Percentiles rank a stretch among this genome's conserved stretches.
These are phyloP conservation scores for Nadsonia fulvescens DNA, from an alignment of 805 yeast species.

Conservation along the genomic window DNA sequence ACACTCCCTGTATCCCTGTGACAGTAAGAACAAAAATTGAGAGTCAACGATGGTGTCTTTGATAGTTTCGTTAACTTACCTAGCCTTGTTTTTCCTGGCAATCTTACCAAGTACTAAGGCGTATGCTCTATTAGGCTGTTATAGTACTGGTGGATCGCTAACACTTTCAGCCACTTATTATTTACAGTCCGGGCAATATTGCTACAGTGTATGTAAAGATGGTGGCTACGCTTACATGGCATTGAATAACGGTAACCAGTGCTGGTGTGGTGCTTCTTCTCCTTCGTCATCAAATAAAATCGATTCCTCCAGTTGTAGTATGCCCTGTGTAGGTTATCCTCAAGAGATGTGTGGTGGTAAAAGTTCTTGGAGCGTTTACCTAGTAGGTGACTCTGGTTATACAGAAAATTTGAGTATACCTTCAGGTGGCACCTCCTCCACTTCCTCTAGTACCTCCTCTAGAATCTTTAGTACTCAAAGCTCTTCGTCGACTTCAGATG, in stretches of 20 bases:
- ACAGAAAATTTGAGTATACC: conserved; percentile 9
- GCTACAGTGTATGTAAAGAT: too few relatives aligned
- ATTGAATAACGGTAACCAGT: conserved; percentile 35
- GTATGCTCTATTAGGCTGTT: too few relatives aligned
- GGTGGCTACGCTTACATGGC: too few relatives aligned
- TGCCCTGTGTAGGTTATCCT: conserved; percentile 44
- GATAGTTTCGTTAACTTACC: too few relatives aligned
- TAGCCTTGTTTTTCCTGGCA: too few relatives aligned
- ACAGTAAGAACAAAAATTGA: too few relatives aligned
- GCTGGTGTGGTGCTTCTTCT: conserved; percentile 46
- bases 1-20: too few relatives aligned
- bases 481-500: conserved; percentile 7
- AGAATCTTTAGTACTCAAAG: conserved; percentile 12
- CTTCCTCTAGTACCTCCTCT: conserved; percentile 11
- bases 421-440: conserved; percentile 12
- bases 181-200: too few relatives aligned
- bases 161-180: too few relatives aligned
- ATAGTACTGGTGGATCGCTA: too few relatives aligned
- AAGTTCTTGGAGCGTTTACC: conserved; percentile 16
- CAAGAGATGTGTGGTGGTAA: conserved; percentile 48
- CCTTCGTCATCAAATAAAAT: conserved; percentile 21
- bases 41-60: too few relatives aligned
- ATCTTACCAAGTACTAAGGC: too few relatives aligned
- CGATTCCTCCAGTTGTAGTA: conserved; percentile 22
- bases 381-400: conserved; percentile 9